A percentile compares a stretch with the other conserved stretches of the same genome.
Conservation (phyloP, 1,284 basidiomycete species). For the Ganoderma boninense region DNA sequence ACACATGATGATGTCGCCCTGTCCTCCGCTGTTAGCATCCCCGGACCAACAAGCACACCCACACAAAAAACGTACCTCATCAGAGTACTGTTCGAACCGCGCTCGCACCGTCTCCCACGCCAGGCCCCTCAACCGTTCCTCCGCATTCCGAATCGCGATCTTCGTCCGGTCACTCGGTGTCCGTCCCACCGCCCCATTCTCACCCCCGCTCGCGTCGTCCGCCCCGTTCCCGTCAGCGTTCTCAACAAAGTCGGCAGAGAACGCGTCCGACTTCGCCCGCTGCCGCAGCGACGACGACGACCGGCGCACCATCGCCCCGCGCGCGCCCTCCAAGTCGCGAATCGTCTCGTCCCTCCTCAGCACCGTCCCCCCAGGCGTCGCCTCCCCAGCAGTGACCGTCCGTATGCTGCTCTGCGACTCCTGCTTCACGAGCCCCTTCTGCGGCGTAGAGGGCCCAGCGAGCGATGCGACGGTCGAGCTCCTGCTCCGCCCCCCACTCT, state of each 20-base stretch:
- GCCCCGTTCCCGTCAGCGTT: conserved; percentile 14
- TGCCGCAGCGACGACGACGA: conserved; percentile 26
- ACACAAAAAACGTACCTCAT: conserved; percentile 54
- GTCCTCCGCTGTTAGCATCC: background rate
- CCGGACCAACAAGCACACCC: background rate
- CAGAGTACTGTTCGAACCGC: conserved; percentile 66
- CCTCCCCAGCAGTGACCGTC: conserved; percentile 64
- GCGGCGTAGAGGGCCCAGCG: conserved; percentile 43
- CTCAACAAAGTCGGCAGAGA: conserved; percentile 26
- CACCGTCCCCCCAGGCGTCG: conserved; percentile 33
- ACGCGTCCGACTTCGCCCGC: conserved; percentile 30
- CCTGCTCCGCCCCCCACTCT: conserved; percentile 51
- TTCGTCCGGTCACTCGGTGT: conserved; percentile 47
- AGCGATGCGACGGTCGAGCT: conserved; percentile 69
- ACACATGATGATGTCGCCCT: conserved; percentile 84
- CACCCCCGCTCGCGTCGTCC: background rate
- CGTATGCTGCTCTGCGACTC: conserved; percentile 72
- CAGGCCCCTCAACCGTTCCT: conserved; percentile 57
- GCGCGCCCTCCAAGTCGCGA: conserved; percentile 25
- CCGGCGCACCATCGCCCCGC: conserved; percentile 17
- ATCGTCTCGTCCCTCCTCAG: conserved; percentile 35
- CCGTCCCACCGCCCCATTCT: conserved; percentile 5
- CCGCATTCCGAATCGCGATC: conserved; percentile 56
- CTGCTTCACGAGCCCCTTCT: conserved; percentile 47
- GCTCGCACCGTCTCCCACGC: conserved; percentile 66